These are phyloP conservation scores for Nakazawaea sp. DNA, from an alignment of 805 yeast species.

Conservation along the genomic window DNA sequence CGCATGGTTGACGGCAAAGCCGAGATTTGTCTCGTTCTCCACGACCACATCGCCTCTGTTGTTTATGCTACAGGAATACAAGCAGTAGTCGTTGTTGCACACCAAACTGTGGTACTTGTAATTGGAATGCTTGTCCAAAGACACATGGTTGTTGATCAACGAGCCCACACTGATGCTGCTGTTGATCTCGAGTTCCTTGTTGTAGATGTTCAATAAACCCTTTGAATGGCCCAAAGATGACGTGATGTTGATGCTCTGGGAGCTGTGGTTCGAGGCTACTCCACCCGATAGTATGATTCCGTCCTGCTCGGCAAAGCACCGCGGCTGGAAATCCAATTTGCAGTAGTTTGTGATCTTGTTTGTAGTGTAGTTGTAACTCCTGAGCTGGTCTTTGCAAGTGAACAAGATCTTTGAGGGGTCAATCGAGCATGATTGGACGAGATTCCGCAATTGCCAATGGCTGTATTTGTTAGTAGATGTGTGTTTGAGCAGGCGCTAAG, in stretches of 20 bases:
- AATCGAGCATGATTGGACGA: constrained; percentile 45
- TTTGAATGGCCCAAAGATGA: constrained; percentile 32
- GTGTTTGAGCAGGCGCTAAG: too few relatives aligned
- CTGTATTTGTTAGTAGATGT: too few relatives aligned
- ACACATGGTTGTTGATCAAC: constrained; percentile 76
- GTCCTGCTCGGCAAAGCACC: constrained; percentile 57
- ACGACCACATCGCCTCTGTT: constrained; percentile 36
- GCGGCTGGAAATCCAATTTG: constrained; percentile 58
- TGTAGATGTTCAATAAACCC: constrained; percentile 59
- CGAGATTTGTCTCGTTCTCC: constrained; percentile 38
- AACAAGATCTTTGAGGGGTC: constrained; percentile 43
- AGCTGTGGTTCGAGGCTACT: constrained; percentile 16
- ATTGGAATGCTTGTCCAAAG: constrained; percentile 37
- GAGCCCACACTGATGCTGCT: constrained; percentile 63
- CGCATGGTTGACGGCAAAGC: constrained; percentile 71
- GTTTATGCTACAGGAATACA: constrained; percentile 58
- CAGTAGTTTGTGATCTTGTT: constrained; percentile 31
- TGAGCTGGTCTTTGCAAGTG: constrained; percentile 49
- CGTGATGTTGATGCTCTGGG: constrained; percentile 3
- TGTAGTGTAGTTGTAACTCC: constrained; percentile 32
- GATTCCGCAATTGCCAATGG: constrained; percentile 81
- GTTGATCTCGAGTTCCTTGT: constrained; percentile 38
- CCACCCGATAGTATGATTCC: constrained; percentile 47
- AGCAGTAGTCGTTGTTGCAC: constrained; percentile 76
- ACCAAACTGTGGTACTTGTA: constrained; percentile 50